Conservation (phyloP, 2,329 filamentous ascomycete species). For the Hymenotorrendiella dingleyae region DNA sequence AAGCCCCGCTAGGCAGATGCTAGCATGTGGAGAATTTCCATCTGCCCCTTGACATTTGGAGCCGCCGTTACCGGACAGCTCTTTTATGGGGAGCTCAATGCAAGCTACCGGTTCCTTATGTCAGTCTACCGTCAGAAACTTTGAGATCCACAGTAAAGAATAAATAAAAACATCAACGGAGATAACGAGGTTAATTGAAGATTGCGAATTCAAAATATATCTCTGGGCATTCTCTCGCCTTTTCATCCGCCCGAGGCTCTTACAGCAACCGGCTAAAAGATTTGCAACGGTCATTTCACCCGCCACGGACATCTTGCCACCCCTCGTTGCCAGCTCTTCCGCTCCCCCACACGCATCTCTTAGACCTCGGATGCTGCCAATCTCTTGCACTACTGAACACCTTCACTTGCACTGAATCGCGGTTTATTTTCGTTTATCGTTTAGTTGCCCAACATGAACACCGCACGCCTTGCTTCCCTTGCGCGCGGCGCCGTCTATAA, state of each 20-base stretch:
- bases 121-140: neutral
- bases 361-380: neutral
- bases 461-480: constrained; percentile 4
- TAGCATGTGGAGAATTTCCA: too few relatives aligned
- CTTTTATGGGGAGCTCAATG: neutral
- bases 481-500: neutral
- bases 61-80: neutral
- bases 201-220: too few relatives aligned
- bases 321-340: too few relatives aligned
- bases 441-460: constrained; percentile 9
- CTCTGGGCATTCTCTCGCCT: neutral
- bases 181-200: too few relatives aligned
- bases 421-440: neutral
- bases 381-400: neutral
- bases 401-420: neutral
- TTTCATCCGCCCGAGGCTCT: neutral
- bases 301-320: too few relatives aligned
- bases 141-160: too few relatives aligned
- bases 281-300: too few relatives aligned
- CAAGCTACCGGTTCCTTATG: neutral
- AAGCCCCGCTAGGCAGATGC: too few relatives aligned
- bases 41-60: too few relatives aligned
- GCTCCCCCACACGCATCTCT: neutral
- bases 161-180: too few relatives aligned
- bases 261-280: too few relatives aligned